A percentile compares a stretch with the other conserved stretches of the same genome.
These are phyloP conservation scores for Naumovozyma dairenensis DNA, from an alignment of 805 yeast genomes.

Conservation along the genomic window DNA sequence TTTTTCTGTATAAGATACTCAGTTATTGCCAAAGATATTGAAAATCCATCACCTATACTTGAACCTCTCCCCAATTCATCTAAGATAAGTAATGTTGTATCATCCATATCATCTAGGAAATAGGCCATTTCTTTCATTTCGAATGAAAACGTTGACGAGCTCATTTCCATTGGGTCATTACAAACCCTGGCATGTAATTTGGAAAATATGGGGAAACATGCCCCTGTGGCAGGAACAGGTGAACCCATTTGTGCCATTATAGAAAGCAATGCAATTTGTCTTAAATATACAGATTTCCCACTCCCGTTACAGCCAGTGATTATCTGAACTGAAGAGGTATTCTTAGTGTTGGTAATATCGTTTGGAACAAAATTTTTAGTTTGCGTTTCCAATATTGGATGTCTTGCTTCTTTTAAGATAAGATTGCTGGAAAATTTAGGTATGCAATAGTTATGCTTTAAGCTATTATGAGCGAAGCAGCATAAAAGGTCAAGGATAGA, in stretches of 20 bases:
- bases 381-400: constrained; percentile 34
- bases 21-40: constrained; percentile 38
- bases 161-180: constrained; percentile 28
- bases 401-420: constrained; percentile 29
- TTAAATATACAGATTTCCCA: constrained; percentile 49
- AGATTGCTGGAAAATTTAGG: constrained; percentile 32
- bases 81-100: constrained; percentile 33
- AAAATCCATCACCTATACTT: constrained; percentile 41
- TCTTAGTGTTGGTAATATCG: constrained; percentile 29
- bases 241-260: constrained; percentile 54
- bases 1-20: constrained; percentile 28
- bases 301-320: constrained; percentile 56
- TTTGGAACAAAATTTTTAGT: constrained; percentile 30
- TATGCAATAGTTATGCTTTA: constrained; percentile 18
- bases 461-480: constrained; percentile 26
- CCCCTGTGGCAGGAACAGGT: constrained; percentile 38
- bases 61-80: constrained; percentile 53
- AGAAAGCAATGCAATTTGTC: constrained; percentile 39
- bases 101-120: constrained; percentile 30
- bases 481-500: constrained; percentile 35
- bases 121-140: constrained; percentile 42
- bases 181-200: constrained; percentile 33
- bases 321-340: constrained; percentile 35
- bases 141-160: constrained; percentile 35
- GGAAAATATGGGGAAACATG: constrained; percentile 32